Evolutionary conservation across 495 filamentous ascomycete genomes (phyloP).

Genomic region (Lindgomyces ingoldianus): DNA sequence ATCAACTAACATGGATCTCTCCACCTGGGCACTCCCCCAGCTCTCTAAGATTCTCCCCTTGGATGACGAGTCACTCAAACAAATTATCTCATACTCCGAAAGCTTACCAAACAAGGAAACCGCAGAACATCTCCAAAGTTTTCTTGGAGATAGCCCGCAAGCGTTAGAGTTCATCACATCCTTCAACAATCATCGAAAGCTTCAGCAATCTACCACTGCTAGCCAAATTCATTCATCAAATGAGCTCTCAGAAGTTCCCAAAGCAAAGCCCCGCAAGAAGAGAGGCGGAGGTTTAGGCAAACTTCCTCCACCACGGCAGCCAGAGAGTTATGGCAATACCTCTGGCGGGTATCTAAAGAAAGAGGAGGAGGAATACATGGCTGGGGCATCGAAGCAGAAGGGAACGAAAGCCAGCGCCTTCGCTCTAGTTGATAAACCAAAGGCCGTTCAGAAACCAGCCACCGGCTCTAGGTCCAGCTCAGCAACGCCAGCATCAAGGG

Average conservation of each 20-base stretch:
- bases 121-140: constrained; percentile 79
- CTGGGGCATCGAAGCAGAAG: constrained; percentile 45
- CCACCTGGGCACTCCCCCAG: constrained; percentile 61
- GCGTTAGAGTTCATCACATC: constrained; percentile 88
- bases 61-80: constrained; percentile 76
- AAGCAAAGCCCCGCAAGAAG: constrained; percentile 55
- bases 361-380: constrained; percentile 65
- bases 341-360: constrained; percentile 63
- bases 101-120: constrained; percentile 71
- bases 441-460: constrained; percentile 46
- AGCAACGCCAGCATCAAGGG: constrained; percentile 22
- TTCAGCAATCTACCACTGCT: constrained; percentile 36
- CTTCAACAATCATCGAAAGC: constrained; percentile 74
- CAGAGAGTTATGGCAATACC: constrained; percentile 61
- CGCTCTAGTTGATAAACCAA: constrained; percentile 46
- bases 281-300: constrained; percentile 59
- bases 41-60: constrained; percentile 77
- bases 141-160: constrained; percentile 83
- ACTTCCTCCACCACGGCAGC: constrained; percentile 58
- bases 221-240: constrained; percentile 35
- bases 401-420: constrained; percentile 40
- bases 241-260: constrained; percentile 40
- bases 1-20: constrained; percentile 30
- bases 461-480: constrained; percentile 21
- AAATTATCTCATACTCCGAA: constrained; percentile 77